Base-by-base conservation (phyloP, 208 protist species). In the Acanthamoeba triangularis region DNA sequence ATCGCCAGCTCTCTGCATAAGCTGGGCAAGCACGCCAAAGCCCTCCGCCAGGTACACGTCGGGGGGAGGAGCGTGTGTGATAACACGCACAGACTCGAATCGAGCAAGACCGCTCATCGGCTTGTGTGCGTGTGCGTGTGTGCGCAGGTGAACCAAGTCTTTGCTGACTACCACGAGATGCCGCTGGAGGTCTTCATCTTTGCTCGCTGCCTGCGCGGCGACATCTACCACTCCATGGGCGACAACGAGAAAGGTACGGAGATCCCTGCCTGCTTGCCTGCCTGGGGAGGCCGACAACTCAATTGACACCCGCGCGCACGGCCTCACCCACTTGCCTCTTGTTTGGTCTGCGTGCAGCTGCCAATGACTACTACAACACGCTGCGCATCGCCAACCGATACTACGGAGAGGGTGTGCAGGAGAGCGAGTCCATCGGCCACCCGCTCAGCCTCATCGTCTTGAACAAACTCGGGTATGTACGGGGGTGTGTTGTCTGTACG, bases 311-410 rank as follows among this genome's bases (percentile, higher is more conserved):
- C 56, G 56, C 3, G 56, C 3, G 56, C 1, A 1, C 5, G 56
- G 20, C 23, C 20, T 28, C 5, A 63, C 56, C 14, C 23, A 18
- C 72, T 82, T 28, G 25, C 80, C 23, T 10, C 5, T 16, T 61
- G 30, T 35, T 33, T 49, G 59, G 14, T 2, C 7, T 2, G 11
- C 35, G 13, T 33, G 20, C 41, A 90, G 84, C 84, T 7, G 35
- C n/a, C 18, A 63, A 67, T 11, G 84, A 90, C 30, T 90, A 90
- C 84, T 90, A 90, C 84, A 90, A 90, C 11, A 44, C 84, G 41
- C 25, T 72, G 49, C 59, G 25, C 30, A 23, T 90, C 11, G 84
- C 84, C n/a, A 69, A 72, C 20, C 49, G 59, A 28, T 65, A 65
- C 84, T 90, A 52, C 59, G 84, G 84, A n/a, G 84, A 90, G 49